Percentiles rank a stretch among this genome's conserved stretches.
Conservation (phyloP, 1,284 basidiomycete species). For the Volvariella volvacea region DNA sequence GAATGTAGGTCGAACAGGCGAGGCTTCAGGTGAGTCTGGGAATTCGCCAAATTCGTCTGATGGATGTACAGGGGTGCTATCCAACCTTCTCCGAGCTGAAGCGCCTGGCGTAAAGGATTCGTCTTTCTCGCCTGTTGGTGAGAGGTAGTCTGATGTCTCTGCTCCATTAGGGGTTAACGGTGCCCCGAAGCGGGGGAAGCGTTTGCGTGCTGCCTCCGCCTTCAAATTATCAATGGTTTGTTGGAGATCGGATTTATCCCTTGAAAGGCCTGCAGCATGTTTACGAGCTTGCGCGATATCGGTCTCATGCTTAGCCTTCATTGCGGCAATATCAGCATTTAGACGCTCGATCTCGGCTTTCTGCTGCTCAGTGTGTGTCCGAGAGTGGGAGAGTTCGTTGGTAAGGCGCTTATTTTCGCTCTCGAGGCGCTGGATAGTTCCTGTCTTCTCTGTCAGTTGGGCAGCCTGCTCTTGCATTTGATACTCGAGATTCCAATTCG, state of each 20-base stretch:
- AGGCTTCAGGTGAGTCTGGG: constrained; percentile 49
- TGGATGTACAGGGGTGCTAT: constrained; percentile 45
- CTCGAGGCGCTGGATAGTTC: constrained; percentile 66
- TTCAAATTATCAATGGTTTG: constrained; percentile 72
- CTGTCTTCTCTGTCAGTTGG: constrained; percentile 63
- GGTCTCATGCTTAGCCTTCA: constrained; percentile 88
- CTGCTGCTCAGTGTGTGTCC: constrained; percentile 78
- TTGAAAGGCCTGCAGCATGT: constrained; percentile 78
- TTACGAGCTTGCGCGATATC: constrained; percentile 88
- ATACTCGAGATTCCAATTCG: constrained; percentile 98
- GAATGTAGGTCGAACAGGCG: constrained; percentile 66
- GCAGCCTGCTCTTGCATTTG: constrained; percentile 81
- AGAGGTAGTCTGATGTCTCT: constrained; percentile 43
- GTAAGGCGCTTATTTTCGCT: constrained; percentile 79
- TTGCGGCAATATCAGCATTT: constrained; percentile 54
- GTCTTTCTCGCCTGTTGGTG: constrained; percentile 46
- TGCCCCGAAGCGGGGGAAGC: constrained; percentile 59
- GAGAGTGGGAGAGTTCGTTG: constrained; percentile 65
- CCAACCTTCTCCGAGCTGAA: constrained; percentile 58
- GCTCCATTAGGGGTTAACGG: constrained; percentile 59
- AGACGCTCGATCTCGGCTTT: constrained; percentile 84
- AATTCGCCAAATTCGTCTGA: constrained; percentile 32
- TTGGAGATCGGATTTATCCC: constrained; percentile 91
- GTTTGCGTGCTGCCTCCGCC: constrained; percentile 55
- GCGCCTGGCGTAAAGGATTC: constrained; percentile 63